A percentile compares a stretch with the other conserved stretches of the same genome.
phyloP scores from a whole-genome alignment of 371 early-diverging fungal species.

The Mortierella sp. region DNA sequence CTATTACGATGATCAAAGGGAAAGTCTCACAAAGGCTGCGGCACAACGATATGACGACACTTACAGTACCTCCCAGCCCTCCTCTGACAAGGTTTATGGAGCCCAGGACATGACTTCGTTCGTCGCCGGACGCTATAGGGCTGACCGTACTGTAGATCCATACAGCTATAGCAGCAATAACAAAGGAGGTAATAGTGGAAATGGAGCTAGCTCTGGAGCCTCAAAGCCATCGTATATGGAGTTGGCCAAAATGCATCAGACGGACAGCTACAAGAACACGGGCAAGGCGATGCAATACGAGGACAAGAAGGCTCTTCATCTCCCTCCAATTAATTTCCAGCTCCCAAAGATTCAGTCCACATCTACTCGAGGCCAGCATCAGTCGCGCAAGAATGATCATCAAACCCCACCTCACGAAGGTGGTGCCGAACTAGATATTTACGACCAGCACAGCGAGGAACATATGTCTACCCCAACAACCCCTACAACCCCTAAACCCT shows the following conservation, averaged over 20 bases:
- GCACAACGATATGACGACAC: slow-evolving; percentile 21
- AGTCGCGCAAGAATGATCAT: neutral
- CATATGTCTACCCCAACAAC: neutral
- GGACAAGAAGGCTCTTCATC: slow-evolving; percentile 31
- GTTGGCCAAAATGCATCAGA: slow-evolving; percentile 43
- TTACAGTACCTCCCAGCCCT: slow-evolving; percentile 3
- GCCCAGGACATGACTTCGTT: slow-evolving; percentile 52
- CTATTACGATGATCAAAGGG: slow-evolving; percentile 42
- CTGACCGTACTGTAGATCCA: slow-evolving; percentile 26
- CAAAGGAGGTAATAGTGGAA: neutral
- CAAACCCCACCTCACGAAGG: neutral
- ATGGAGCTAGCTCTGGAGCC: neutral
- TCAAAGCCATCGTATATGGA: slow-evolving; percentile 27
- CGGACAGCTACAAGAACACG: slow-evolving; percentile 48
- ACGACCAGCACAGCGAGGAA: neutral
- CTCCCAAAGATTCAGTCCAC: slow-evolving; percentile 9
- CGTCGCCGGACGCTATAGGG: slow-evolving; percentile 48
- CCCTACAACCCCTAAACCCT: neutral
- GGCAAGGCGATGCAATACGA: slow-evolving; percentile 51
- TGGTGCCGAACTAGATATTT: neutral
- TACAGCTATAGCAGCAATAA: slow-evolving; percentile 19
- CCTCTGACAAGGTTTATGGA: slow-evolving; percentile 20
- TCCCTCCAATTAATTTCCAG: slow-evolving; percentile 30
- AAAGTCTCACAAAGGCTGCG: slow-evolving; percentile 30
- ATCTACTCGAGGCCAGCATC: neutral